Conservation (phyloP, 257 asterid species). For the Mentha longifolia region DNA sequence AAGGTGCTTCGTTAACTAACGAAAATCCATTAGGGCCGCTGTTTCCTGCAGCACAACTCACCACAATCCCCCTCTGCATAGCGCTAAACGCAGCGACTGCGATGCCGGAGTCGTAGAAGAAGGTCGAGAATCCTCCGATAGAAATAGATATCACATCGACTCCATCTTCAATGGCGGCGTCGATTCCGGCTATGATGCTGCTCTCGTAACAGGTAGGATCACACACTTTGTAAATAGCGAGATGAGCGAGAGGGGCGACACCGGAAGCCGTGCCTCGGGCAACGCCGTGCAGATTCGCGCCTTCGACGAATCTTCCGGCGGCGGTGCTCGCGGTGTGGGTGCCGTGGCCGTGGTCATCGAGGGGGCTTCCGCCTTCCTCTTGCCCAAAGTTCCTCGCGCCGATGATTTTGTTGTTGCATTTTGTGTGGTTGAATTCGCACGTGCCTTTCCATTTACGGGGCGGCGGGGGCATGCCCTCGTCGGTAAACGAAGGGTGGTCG, state of each 20-base stretch:
- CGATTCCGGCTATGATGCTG: constrained; percentile 36
- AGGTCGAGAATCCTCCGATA: background rate
- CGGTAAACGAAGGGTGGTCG: constrained; percentile 47
- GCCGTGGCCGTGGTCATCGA: constrained; percentile 37
- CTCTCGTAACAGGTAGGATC: constrained; percentile 25
- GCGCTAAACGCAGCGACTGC: constrained; percentile 40
- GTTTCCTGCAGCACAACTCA: constrained; percentile 43
- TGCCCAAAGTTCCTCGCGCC: background rate
- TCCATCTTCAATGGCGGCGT: constrained; percentile 39
- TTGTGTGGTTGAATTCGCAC: constrained; percentile 25
- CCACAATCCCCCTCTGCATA: constrained; percentile 33
- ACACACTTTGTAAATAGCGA: constrained; percentile 45
- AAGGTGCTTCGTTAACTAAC: constrained; percentile 32
- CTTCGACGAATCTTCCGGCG: constrained; percentile 24
- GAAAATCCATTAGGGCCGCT: constrained; percentile 23
- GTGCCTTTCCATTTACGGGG: constrained; percentile 49
- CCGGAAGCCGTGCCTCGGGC: constrained; percentile 40
- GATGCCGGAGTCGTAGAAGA: constrained; percentile 19
- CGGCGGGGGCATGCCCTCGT: constrained; percentile 48
- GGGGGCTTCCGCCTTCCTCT: background rate
- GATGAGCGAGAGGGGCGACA: constrained; percentile 38
- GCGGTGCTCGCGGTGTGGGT: constrained; percentile 39
- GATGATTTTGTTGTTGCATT: constrained; percentile 38
- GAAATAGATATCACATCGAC: constrained; percentile 44
- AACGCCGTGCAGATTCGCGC: constrained; percentile 26